Evolutionary conservation across 306 rosid species (phyloP).

Genomic region (Gynostemma pentaphyllum): DNA sequence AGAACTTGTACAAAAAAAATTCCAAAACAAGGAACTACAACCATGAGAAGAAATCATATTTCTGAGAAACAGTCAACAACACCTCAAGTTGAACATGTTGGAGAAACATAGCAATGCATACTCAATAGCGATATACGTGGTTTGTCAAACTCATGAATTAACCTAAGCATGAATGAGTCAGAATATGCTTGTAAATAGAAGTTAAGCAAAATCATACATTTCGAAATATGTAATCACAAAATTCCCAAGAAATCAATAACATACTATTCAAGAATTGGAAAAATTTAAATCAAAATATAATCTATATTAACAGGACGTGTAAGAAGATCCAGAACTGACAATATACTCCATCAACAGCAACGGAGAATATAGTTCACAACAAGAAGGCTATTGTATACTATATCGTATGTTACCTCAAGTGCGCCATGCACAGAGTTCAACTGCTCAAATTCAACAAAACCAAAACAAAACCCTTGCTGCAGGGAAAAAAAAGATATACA

Average conservation of each 20-base stretch:
- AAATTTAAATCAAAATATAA: background rate
- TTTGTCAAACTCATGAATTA: too few species aligned
- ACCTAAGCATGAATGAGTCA: too few species aligned
- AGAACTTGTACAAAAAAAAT: background rate
- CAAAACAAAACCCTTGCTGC: constrained; percentile 94
- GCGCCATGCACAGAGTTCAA: constrained; percentile 53
- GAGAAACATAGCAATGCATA: too few species aligned
- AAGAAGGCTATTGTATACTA: background rate
- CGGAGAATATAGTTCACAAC: background rate
- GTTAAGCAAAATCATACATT: too few species aligned
- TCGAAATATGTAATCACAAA: background rate
- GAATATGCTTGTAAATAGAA: too few species aligned
- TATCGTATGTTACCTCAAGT: constrained; percentile 3
- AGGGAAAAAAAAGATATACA: constrained; percentile 15
- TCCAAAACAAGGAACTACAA: background rate
- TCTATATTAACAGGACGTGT: background rate
- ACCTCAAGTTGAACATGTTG: background rate
- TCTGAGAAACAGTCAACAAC: background rate
- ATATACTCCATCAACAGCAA: background rate
- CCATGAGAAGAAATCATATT: background rate
- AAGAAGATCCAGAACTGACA: background rate
- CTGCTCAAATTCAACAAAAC: constrained; percentile 88
- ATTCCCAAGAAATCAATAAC: background rate
- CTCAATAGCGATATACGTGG: too few species aligned
- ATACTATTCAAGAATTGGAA: background rate